These are phyloP conservation scores for Phalaenopsis equestris DNA, from an alignment of 106 monocot genomes.

Conservation along the genomic window DNA sequence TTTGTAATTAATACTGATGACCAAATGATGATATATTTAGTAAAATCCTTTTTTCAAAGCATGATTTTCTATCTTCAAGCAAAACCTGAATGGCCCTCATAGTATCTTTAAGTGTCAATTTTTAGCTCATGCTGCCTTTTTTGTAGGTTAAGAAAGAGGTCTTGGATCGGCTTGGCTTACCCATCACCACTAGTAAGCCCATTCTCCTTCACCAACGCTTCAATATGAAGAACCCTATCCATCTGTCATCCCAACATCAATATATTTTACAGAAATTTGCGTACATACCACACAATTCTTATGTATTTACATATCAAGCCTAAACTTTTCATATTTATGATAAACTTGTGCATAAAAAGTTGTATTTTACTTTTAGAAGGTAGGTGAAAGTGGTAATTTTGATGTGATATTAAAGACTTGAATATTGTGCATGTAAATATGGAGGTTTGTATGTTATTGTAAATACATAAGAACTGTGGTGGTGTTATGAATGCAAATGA, in stretches of 20 bases:
- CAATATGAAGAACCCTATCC: not conserved
- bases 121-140: not conserved
- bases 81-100: not conserved
- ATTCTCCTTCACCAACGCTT: not conserved
- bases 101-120: not conserved
- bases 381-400: no score
- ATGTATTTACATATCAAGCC: no score
- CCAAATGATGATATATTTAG: not conserved
- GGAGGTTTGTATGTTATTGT: no score
- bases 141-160: constrained; percentile 5
- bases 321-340: no score
- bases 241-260: not conserved
- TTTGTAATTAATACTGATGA: no score
- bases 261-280: not conserved
- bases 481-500: no score
- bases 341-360: no score
- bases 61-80: not conserved
- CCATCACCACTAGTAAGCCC: not conserved
- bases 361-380: no score
- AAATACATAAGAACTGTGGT: no score
- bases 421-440: no score
- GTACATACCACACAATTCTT: no score
- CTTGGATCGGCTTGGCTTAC: constrained; percentile 5
- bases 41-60: not conserved
- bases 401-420: no score